A percentile compares a stretch with the other conserved stretches of the same genome.
These are phyloP conservation scores for Phytophthora cactorum DNA, from an alignment of 352 stramenopile genomes.

Conservation along the genomic window DNA sequence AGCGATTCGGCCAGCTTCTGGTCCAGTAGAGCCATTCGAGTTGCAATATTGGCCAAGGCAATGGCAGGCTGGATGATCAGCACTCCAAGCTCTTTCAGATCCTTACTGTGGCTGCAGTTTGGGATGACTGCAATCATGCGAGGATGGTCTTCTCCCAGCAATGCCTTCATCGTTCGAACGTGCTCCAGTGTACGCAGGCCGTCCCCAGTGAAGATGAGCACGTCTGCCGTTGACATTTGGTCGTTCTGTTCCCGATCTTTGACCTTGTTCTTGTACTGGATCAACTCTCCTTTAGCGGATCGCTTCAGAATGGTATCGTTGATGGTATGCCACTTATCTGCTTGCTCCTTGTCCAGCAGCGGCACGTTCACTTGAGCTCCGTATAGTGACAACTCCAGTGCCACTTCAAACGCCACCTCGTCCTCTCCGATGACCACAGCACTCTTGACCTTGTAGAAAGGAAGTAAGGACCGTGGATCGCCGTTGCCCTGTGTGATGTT, in stretches of 20 bases:
- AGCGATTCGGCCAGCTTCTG: constrained; percentile 43
- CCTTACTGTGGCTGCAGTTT: constrained; percentile 41
- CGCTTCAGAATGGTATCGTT: constrained; percentile 60
- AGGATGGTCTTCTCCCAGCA: constrained; percentile 46
- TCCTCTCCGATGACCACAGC: constrained; percentile 72
- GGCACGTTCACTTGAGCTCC: constrained; percentile 70
- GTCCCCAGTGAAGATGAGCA: constrained; percentile 71
- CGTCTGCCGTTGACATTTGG: constrained; percentile 53
- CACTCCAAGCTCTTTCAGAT: constrained; percentile 54
- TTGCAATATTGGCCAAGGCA: constrained; percentile 69
- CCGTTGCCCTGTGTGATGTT: constrained; percentile 43
- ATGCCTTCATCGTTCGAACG: constrained; percentile 50
- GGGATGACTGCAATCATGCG: constrained; percentile 67
- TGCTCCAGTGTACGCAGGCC: constrained; percentile 50
- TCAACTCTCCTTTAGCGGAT: constrained; percentile 63
- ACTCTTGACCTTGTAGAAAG: constrained; percentile 56
- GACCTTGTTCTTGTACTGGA: constrained; percentile 73
- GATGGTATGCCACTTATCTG: constrained; percentile 63
- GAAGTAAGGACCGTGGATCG: constrained; percentile 49
- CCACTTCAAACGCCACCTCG: constrained; percentile 67
- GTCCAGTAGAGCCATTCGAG: constrained; percentile 68
- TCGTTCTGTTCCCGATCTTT: constrained; percentile 38
- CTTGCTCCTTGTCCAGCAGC: constrained; percentile 61
- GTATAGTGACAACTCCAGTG: constrained; percentile 66
- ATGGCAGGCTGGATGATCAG: constrained; percentile 72